Conservation (phyloP, 257 asterid species). For the Thymus quinquecostatus region DNA sequence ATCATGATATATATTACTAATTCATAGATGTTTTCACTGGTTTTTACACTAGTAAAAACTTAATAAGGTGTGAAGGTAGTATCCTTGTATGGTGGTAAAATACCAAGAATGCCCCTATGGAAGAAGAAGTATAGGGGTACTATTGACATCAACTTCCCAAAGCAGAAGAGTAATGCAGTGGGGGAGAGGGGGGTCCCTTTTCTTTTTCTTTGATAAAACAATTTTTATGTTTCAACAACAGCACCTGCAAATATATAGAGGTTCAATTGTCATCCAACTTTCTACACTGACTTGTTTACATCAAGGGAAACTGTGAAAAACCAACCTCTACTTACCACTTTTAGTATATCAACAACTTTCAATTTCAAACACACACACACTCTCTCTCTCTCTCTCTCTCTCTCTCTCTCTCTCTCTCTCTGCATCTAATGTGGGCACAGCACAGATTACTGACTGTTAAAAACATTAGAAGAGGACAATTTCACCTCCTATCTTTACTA, state of each 20-base stretch:
- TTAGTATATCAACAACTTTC: conserved; percentile 22
- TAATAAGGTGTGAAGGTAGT: too few relatives aligned
- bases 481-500: conserved; percentile 18
- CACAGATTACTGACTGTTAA: conserved; percentile 32
- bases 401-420: conserved; percentile 14
- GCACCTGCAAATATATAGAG: conserved; percentile 25
- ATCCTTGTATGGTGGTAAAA: not conserved
- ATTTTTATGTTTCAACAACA: not conserved
- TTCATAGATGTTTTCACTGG: too few relatives aligned
- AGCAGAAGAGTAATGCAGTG: conserved; percentile 14
- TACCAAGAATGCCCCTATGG: conserved; percentile 32
- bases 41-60: too few relatives aligned
- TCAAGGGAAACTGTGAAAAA: conserved; percentile 46
- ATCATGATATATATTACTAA: too few relatives aligned
- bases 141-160: conserved; percentile 41
- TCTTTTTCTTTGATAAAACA: not conserved
- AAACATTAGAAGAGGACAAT: conserved; percentile 20
- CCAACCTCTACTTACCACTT: conserved; percentile 39
- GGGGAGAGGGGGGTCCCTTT: conserved; percentile 10
- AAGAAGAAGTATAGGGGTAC: conserved; percentile 16
- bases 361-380: too few relatives aligned
- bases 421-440: conserved; percentile 19
- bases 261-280: conserved; percentile 29
- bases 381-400: conserved; percentile 11
- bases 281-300: conserved; percentile 38